Evolutionary conservation across 2,329 filamentous ascomycete species (phyloP).

Genomic region (Sordariomycetes sp.): DNA sequence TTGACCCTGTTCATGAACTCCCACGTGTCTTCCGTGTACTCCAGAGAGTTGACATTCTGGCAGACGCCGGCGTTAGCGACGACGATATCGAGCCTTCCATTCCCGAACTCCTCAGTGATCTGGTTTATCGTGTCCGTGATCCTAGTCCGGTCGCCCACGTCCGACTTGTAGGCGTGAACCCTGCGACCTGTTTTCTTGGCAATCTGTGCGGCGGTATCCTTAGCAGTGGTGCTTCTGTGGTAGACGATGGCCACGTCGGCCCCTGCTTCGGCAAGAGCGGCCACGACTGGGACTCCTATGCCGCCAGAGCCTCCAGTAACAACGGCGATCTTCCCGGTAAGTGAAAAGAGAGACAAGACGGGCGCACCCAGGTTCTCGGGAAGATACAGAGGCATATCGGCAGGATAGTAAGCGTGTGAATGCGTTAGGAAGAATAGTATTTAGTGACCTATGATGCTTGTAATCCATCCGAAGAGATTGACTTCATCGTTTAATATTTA

Average conservation of each 20-base stretch:
- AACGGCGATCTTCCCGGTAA: neutral
- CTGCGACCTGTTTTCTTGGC: neutral
- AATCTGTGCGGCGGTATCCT: neutral
- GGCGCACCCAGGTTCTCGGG: neutral
- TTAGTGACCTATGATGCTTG: neutral
- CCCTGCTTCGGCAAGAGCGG: neutral
- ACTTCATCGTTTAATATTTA: no score
- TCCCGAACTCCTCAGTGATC: neutral
- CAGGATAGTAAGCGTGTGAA: neutral
- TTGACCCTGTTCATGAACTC: constrained; percentile 50
- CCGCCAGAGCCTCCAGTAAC: neutral
- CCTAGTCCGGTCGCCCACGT: neutral
- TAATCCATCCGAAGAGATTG: no score
- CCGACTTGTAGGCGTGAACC: neutral
- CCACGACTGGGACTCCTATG: neutral
- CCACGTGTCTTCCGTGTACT: constrained; percentile 17
- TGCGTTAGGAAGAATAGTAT: neutral
- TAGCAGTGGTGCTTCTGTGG: neutral
- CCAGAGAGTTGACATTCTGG: neutral
- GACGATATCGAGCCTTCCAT: neutral
- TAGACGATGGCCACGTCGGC: neutral
- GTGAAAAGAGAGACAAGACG: neutral
- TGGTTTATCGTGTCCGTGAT: neutral
- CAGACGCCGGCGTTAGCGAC: constrained; percentile 58
- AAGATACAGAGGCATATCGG: neutral